Evolutionary conservation across 2,329 filamentous ascomycete species (phyloP).

Genomic region (Xylogone sp.): DNA sequence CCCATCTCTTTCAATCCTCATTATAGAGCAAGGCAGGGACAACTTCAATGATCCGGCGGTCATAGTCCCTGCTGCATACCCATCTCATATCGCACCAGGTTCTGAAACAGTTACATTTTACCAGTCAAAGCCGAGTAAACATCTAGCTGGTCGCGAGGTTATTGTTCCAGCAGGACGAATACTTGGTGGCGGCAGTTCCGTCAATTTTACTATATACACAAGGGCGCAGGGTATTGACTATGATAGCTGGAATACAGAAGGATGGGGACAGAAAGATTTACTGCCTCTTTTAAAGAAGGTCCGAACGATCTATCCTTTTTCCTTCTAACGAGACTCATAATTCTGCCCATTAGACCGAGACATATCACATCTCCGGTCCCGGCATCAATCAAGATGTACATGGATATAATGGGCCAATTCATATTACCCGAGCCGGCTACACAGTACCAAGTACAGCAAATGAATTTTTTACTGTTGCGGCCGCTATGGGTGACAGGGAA

Average conservation of each 20-base stretch:
- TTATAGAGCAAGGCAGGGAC: too few relatives aligned
- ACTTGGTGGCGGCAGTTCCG: constrained; percentile 58
- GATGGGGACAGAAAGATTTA: constrained; percentile 49
- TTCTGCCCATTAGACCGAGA: too few relatives aligned
- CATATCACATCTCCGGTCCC: constrained; percentile 33
- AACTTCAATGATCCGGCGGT: too few relatives aligned
- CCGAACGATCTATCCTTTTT: too few relatives aligned
- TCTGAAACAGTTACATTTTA: too few relatives aligned
- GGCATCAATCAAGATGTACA: constrained; percentile 33
- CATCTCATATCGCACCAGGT: too few relatives aligned
- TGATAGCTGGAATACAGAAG: constrained; percentile 48
- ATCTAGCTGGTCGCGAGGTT: constrained; percentile 41
- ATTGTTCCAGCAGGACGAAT: constrained; percentile 41
- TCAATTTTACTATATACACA: constrained; percentile 56
- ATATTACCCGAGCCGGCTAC: constrained; percentile 49
- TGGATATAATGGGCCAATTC: constrained; percentile 50
- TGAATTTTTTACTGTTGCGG: constrained; percentile 46
- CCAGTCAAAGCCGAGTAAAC: too few relatives aligned
- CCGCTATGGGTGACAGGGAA: constrained; percentile 45
- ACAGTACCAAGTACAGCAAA: constrained; percentile 35
- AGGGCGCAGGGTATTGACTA: constrained; percentile 42
- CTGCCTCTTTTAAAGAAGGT: constrained; percentile 51
- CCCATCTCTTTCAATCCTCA: too few relatives aligned
- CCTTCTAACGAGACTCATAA: too few relatives aligned
- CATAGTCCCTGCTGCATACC: too few relatives aligned